Base-by-base conservation (phyloP, 495 filamentous ascomycete species). In the Penicillium angulare region DNA sequence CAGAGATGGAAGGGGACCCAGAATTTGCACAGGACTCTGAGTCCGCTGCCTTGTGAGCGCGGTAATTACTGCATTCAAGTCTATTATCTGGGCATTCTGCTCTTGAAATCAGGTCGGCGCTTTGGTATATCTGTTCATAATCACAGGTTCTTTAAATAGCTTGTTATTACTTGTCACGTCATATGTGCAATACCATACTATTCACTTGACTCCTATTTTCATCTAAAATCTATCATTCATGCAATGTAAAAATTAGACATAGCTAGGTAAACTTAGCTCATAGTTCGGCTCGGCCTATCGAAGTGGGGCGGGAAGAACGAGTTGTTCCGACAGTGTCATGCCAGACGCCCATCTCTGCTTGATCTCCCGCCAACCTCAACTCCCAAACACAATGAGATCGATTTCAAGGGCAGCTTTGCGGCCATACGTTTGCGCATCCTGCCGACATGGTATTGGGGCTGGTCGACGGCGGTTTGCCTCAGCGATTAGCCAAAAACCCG, bases 1-100 rank as follows among this genome's bases (percentile, higher is more conserved):
- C 78, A 56, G 89, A 96, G 50, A 93, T 96, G 86, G 90, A 95
- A 67, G 80, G 77, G 47, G 81, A 86, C 49, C 39, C 63, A 18
- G 71, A 65, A 22, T 13, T 26, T 6, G 38, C 20, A 1, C 38
- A n/a, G 12, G 38, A 41, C 3, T 15, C 38, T n/a, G 21, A 41
- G 13, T 13, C 38, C 6, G 35, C 35, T 38, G 21, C 38, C 24
- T 13, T 23, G 38, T 2, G 21, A 23, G 38, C 20, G 24, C 10
- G 21, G 21, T 41, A 16, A 41, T 41, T 6, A 9, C n/a, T 15
- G 12, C 21, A 15, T 21, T 23, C 13, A 21, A 15, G 35, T 8
- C 35, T 41, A 13, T 24, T n/a, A 12, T 41, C 10, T 23, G 13
- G 18, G 15, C 21, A 41, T 41, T 24, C 5, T 23, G 1, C 22